Base-by-base conservation (phyloP, 1,284 basidiomycete species). In the Cutaneotrichosporon dermatis region DNA sequence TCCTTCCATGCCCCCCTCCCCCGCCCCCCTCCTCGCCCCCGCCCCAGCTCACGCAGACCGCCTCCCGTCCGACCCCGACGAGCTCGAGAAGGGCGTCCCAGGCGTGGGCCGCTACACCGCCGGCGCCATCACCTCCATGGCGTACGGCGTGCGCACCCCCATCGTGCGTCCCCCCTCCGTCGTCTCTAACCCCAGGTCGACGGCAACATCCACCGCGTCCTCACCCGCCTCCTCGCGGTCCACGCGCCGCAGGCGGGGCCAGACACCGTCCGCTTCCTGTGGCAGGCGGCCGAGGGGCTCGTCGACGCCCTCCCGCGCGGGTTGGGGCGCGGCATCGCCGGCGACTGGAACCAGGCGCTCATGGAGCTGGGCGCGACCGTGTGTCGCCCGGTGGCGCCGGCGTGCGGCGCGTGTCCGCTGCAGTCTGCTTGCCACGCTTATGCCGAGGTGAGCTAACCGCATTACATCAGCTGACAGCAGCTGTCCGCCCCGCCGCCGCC, bases 71-170 rank as follows among this genome's bases (percentile, higher is more conserved):
- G 88, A 88, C 64, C 88, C 90, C 0, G 84, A 84, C 64, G 86
- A 87, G 13, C 85, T 99, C 82, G 87, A 95, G 76, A 84, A 85
- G 55, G 83, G 88, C 59, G 88, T 97, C 46, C 89, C 92, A 36
- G 93, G 94, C 2, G 88, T 97, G 41, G 93, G 93, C 40, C 82
- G 90, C 42, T 97, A 97, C 74, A 96, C 91, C 0, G 82, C 82
- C 9, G 83, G 79, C 16, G 92, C 92, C 7, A 92, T 96, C 60
- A 86, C 85, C 64, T 91, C 89, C 1, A 96, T 96, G 73, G 91
- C 91, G 2, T 94, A 92, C 69, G 89, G 88, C 40, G 84, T 91
- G 64, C 83, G 83, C 60, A 88, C 85, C 9, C 89, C 92, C 12
- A 90, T 93, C 52, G 90, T 92, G 74, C 72, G 86, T 81, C 5